Conservation (phyloP, 257 asterid species). For the Jasminum sambac region DNA sequence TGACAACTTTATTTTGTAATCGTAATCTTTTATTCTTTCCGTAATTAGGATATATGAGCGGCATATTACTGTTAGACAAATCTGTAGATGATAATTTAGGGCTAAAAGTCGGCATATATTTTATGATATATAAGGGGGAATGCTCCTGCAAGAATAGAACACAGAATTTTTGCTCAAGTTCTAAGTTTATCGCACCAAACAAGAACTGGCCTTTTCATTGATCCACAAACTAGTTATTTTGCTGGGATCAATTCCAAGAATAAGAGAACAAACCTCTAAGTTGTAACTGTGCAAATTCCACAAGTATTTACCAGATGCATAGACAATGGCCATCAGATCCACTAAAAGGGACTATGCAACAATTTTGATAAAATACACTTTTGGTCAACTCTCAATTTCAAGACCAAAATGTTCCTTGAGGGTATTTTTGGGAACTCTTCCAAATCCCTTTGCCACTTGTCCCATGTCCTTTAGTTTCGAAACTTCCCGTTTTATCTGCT, state of each 20-base stretch:
- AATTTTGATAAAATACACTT: constrained; percentile 21
- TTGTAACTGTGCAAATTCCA: constrained; percentile 5
- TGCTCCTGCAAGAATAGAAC: no score
- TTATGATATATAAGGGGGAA: no score
- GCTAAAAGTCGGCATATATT: no score
- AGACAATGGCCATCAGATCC: neutral
- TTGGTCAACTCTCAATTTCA: constrained; percentile 33
- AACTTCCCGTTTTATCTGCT: constrained; percentile 51
- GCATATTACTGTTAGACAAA: no score
- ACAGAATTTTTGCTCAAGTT: no score
- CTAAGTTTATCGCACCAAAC: no score
- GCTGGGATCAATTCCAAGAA: neutral
- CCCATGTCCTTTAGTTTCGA: constrained; percentile 57
- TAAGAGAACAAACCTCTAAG: neutral
- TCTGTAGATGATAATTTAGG: no score
- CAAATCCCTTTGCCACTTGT: constrained; percentile 67
- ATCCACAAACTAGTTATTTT: no score
- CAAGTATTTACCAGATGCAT: constrained; percentile 16
- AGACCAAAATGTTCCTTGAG: constrained; percentile 55
- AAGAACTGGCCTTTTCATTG: no score
- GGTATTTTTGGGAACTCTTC: constrained; percentile 51
- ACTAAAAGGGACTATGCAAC: neutral
- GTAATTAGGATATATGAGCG: no score
- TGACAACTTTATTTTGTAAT: no score
- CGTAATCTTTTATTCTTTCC: no score